Evolutionary conservation across 192 early-diverging fungal species (phyloP), one percentile per base, ranked within the genome.

Genomic region (Geranomyces variabilis): DNA sequence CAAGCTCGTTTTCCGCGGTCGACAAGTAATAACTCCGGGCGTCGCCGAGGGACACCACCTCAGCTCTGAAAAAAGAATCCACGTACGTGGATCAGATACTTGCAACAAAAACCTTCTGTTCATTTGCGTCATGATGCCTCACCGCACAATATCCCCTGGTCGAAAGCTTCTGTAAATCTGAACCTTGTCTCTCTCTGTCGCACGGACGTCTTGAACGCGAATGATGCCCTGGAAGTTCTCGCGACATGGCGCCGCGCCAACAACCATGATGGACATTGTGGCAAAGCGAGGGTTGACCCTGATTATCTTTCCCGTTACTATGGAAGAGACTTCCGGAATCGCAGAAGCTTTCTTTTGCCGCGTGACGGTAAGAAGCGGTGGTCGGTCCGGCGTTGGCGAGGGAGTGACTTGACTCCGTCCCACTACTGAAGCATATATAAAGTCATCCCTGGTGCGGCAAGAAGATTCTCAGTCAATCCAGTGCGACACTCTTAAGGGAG

Each of bases 141-240:
- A 81, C 77, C 78, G 68, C 8, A 99, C 88, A 71, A 99, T 92
- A 65, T 99, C 97, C 12, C 96, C 96, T 0, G 95, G 97, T 45
- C 94, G 80, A 80, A 95, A 99, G 41, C 90, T 92, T 44, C 86
- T 83, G 77, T 91, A 89, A 69, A 99, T 94, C 77, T 93, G 91
- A 49, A 97, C 91, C 71, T 93, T 91, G 73, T 99, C 97, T 69
- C 91, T 92, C 66, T 99, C 96, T 0, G 96, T 96, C 19, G 93
- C 93, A 19, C 97, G 79, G 2, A 99, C 91, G 77, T 98, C 95
- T 80, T 97, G 95, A n/a, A 89, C 83, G 26, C 89, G 83, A 49
- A 99, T 93, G 41, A 91, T 85, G 48, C 96, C 97, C 75, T 90
- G 87, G 63, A 96, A 99, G 28, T 67, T 80, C 64, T 80, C 77